Percentiles rank a stretch among this genome's conserved stretches.
These are phyloP conservation scores for Vinca major DNA, from an alignment of 305 asterid species.

Conservation along the genomic window DNA sequence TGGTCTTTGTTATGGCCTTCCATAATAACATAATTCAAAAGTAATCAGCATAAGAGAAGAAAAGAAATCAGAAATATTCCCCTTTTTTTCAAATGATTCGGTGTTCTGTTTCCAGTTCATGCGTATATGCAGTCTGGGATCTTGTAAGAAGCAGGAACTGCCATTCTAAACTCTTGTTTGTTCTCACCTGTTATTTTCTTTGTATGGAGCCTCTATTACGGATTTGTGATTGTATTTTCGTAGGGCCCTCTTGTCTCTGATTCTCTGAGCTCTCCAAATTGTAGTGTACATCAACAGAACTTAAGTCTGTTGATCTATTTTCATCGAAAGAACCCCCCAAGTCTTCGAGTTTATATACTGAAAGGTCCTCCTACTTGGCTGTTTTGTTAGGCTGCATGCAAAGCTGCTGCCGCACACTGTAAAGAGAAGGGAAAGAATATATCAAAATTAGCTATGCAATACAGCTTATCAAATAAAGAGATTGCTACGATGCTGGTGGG, in stretches of 20 bases:
- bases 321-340: background rate
- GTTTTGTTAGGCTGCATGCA: constrained; percentile 62
- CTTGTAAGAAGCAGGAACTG: background rate
- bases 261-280: background rate
- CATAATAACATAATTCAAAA: background rate
- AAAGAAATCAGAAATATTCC: background rate
- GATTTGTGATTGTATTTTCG: background rate
- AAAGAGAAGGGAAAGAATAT: constrained; percentile 59
- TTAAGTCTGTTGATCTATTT: background rate
- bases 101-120: background rate
- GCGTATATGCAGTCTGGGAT: background rate
- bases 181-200: background rate
- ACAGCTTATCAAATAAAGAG: constrained; percentile 63
- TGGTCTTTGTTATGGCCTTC: background rate
- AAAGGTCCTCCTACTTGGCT: background rate
- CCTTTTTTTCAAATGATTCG: background rate
- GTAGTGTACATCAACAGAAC: background rate
- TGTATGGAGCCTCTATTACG: background rate
- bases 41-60: background rate
- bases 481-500: constrained; percentile 81
- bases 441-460: constrained; percentile 72
- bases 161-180: background rate
- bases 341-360: background rate
- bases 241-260: background rate
- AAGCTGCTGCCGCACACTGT: constrained; percentile 66